Evolutionary conservation across 305 asterid species (phyloP), one percentile per base, ranked within the genome.

Genomic region (Striga hermonthica): DNA sequence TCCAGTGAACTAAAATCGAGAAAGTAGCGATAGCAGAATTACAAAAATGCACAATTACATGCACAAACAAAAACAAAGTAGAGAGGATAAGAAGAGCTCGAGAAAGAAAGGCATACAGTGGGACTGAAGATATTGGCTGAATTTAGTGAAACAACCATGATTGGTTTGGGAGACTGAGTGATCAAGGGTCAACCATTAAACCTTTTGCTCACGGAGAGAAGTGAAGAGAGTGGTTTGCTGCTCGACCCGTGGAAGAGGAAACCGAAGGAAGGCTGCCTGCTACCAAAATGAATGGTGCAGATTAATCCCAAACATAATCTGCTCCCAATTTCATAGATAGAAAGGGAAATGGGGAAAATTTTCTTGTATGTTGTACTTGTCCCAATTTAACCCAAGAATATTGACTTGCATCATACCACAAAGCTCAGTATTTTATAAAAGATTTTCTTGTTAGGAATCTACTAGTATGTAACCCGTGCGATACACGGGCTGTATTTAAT

Each of bases 81-180:
- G 16, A 48, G 28, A 68, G 6, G 0, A 40, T 1, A 36, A n/a
- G 4, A 49, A 52, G 44, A 40, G 64, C 6, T 53, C 43, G 69
- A 56, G 52, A 52, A 67, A 60, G 64, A 64, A 59, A 58, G 67
- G 67, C 84, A 6, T 64, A 86, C 90, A 7, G 75, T 49, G 45
- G 84, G 81, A 60, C 69, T 72, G 81, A 86, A 86, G 75, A 69
- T 50, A 68, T 66, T 61, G 80, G 81, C 76, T 55, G 89, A 81
- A 65, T 83, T 86, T 60, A 86, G 63, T 6, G 90, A 80, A 80
- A 80, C 84, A 65, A 84, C 86, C 89, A 86, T 86, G 43, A 34
- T 67, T 67, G 65, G 7, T 4, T 54, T 69, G 10, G 13, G n/a
- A 22, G 68, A 69, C 35, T 11, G 61, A 6, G 28, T 13, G 7